Percentiles rank a stretch among this genome's conserved stretches.
Evolutionary conservation across 2,329 filamentous ascomycete genomes (phyloP).

Genomic region (Sarocladium strictum): DNA sequence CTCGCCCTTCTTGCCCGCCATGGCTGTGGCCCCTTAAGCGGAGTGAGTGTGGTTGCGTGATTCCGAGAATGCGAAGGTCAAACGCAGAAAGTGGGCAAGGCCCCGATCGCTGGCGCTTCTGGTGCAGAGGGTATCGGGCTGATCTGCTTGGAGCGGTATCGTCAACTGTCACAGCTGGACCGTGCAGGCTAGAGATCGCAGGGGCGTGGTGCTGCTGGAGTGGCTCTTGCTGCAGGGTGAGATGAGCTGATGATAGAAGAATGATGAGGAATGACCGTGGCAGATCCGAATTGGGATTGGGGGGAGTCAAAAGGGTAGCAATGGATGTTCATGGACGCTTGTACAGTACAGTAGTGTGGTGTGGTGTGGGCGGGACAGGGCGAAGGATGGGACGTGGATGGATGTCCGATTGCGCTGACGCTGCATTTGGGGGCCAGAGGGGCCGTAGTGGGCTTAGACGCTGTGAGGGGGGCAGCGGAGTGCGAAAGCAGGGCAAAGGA

Average conservation of each 20-base stretch:
- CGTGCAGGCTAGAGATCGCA: not conserved
- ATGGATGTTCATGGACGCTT: not conserved
- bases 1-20: constrained; percentile 73
- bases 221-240: constrained; percentile 2
- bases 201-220: not conserved
- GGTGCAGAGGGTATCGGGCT: not conserved
- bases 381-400: not conserved
- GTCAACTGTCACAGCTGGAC: not conserved
- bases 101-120: not conserved
- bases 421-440: not conserved
- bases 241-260: not conserved
- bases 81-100: not conserved
- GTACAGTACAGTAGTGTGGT: not conserved
- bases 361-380: not conserved
- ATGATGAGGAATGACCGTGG: not conserved
- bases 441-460: not conserved
- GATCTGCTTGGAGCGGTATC: not conserved
- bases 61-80: not conserved
- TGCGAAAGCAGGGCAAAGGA: not conserved
- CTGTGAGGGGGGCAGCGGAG: not conserved
- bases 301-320: not conserved
- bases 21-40: constrained; percentile 28
- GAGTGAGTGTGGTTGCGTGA: constrained; percentile 12
- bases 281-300: not conserved
- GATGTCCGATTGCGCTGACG: too few relatives aligned